Evolutionary conservation across 2,329 filamentous ascomycete species (phyloP).

Genomic region (Beauveria scarabaeidicola): DNA sequence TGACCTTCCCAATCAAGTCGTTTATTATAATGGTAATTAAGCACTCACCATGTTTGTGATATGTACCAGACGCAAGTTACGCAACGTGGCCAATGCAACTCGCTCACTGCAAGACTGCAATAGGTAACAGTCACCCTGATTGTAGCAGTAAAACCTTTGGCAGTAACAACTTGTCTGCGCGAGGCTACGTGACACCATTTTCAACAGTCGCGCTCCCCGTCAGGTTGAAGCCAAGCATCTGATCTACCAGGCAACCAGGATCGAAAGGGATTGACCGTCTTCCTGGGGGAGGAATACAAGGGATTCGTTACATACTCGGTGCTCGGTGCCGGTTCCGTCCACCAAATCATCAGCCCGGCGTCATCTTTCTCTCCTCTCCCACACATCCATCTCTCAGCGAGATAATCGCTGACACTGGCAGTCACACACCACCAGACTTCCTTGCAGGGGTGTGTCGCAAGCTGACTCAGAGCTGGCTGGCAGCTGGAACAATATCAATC

Average conservation of each 20-base stretch:
- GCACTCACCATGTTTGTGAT: background rate
- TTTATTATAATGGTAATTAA: background rate
- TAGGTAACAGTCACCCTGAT: background rate
- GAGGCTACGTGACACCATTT: constrained; percentile 5
- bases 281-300: background rate
- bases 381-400: background rate
- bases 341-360: background rate
- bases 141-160: background rate
- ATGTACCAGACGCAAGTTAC: constrained; percentile 9
- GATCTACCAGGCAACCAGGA: background rate
- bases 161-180: background rate
- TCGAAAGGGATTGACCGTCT: background rate
- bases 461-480: constrained; percentile 7
- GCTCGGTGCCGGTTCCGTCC: background rate
- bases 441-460: background rate
- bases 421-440: background rate
- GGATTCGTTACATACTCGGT: background rate
- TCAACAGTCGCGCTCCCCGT: background rate
- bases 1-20: constrained; percentile 7
- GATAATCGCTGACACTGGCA: background rate
- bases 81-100: constrained; percentile 8
- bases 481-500: background rate
- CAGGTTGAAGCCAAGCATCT: background rate
- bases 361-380: background rate
- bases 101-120: background rate